A percentile compares a stretch with the other conserved stretches of the same genome.
phyloP scores from a whole-genome alignment of 192 early-diverging fungal genomes.

The Gryganskiella cystojenkinii region DNA sequence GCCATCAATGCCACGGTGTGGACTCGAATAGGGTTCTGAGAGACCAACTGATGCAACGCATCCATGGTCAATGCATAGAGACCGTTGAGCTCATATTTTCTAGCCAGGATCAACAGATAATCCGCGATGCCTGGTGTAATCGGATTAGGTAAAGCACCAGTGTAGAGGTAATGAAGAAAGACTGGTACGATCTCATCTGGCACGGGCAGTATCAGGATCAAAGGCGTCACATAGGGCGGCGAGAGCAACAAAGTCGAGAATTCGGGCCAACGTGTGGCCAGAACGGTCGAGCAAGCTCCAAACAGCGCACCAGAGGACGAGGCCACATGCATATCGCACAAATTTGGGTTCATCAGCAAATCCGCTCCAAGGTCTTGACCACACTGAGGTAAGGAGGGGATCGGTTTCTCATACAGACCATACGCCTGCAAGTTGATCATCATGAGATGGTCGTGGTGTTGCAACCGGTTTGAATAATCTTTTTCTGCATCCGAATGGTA shows the following conservation, averaged over 20 bases:
- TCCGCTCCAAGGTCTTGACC: conserved; percentile 15
- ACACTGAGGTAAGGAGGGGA: conserved; percentile 11
- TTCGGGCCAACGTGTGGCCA: conserved; percentile 21
- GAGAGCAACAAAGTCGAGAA: conserved; percentile 16
- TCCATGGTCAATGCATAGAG: conserved; percentile 22
- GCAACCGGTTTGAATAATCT: conserved; percentile 15
- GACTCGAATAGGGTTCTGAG: conserved; percentile 6
- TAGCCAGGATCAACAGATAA: conserved; percentile 15
- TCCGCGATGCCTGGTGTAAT: conserved; percentile 19
- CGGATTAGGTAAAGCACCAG: neutral
- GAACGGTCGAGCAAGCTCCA: conserved; percentile 17
- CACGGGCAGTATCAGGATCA: conserved; percentile 9
- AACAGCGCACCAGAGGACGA: conserved; percentile 11
- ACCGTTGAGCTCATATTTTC: conserved; percentile 16
- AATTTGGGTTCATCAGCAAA: neutral
- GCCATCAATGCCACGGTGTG: conserved; percentile 15
- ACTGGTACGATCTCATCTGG: conserved; percentile 15
- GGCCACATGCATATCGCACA: conserved; percentile 15
- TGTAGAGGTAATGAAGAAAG: conserved; percentile 24
- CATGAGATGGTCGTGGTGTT: conserved; percentile 20
- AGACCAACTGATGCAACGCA: conserved; percentile 10
- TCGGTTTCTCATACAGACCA: conserved; percentile 16
- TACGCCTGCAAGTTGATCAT: conserved; percentile 19
- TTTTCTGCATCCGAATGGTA: conserved; percentile 4
- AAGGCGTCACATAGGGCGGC: conserved; percentile 24